Conservation (phyloP, 208 protist species). For the Leishmania braziliensis region DNA sequence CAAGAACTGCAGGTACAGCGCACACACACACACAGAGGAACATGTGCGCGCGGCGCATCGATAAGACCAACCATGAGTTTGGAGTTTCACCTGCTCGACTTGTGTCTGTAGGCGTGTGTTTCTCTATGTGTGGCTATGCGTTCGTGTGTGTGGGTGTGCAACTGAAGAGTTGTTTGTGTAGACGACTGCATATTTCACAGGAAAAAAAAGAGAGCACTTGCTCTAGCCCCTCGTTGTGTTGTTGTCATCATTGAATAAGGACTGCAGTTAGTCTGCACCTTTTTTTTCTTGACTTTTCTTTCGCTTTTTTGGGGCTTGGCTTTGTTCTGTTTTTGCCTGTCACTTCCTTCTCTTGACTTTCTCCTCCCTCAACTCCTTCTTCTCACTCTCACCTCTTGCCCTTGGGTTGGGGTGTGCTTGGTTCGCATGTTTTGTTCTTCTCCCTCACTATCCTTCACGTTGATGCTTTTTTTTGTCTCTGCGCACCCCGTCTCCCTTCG, state of each 20-base stretch:
- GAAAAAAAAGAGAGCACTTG: neutral
- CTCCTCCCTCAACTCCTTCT: neutral
- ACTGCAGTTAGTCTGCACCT: neutral
- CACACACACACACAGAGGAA: slow-evolving; percentile 4
- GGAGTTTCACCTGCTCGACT: neutral
- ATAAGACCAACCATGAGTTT: neutral
- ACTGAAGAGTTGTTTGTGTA: too few relatives aligned
- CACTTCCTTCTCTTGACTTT: neutral
- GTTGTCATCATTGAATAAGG: neutral
- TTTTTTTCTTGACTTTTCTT: neutral
- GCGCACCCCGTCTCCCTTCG: too few relatives aligned
- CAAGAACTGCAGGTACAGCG: slow-evolving; percentile 37
- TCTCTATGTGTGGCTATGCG: neutral
- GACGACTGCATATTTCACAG: neutral
- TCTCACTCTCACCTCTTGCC: neutral
- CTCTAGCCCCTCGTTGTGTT: neutral
- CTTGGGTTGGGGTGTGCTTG: neutral
- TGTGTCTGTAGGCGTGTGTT: neutral
- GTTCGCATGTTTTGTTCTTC: slow-evolving; percentile 2
- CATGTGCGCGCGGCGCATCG: neutral
- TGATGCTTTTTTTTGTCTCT: neutral
- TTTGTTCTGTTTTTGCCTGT: neutral
- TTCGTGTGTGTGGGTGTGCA: neutral
- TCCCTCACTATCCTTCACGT: neutral
- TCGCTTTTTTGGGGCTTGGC: neutral